Evolutionary conservation across 2,329 filamentous ascomycete genomes (phyloP), one percentile per base, ranked within the genome.

Genomic region (Fusarium sp.): DNA sequence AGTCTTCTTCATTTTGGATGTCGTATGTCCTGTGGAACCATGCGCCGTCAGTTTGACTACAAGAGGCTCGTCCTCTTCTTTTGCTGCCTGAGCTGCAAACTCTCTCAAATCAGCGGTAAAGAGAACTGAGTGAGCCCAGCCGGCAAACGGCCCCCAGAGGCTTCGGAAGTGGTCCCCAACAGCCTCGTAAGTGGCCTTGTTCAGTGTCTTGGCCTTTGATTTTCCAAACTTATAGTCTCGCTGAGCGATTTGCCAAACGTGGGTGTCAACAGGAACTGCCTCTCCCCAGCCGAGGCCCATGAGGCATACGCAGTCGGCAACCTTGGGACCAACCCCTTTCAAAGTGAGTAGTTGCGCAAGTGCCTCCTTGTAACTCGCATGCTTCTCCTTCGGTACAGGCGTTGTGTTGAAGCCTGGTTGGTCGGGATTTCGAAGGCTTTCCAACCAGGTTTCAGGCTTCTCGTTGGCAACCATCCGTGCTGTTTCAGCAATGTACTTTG

Each of bases 191-290:
- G 94, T 95, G 45, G 88, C 89, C 80, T 97, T 97, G 20, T 93
- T 98, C 71, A 99, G 87, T 53, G 94, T 96, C 79, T 95, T 96
- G 70, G 83, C 93, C 79, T 95, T 96, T 14, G 90, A 90, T 79
- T 94, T 96, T 12, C 94, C 94, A 78, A 99, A 97, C 67, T 92
- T 95, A 84, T 99, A 99, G 82, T 99, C 96, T 60, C 96, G 89
- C 81, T 97, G 94, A 2, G 96, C 97, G 79, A 99, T 98, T 85
- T 98, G 95, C 96, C 95, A 98, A 18, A 99, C 94, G 83, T 99
- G 97, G 3, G 97, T 99, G 82, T 99, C 96, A 38, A 99, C 94
- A 0, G 96, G 96, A 3, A 99, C 95, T 6, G 95, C 92, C 83
- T 98, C 96, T 38, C 93, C 93, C 96, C 97, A 99, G 35, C 95